These are phyloP conservation scores for Cryptococcus sp. DNA, from an alignment of 1,284 basidiomycete genomes.

Conservation along the genomic window DNA sequence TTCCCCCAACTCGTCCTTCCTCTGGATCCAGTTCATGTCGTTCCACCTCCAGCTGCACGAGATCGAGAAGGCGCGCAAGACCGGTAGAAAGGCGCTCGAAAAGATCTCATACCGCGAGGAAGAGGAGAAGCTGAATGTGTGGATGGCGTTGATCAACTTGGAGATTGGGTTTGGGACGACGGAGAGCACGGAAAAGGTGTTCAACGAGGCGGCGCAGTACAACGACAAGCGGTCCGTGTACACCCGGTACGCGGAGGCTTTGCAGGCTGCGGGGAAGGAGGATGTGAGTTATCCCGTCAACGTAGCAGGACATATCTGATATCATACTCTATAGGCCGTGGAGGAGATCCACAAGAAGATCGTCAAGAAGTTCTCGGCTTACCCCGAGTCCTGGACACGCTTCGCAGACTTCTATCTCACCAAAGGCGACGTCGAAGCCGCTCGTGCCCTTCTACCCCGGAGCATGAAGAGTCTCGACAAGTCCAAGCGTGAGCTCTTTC, in stretches of 20 bases:
- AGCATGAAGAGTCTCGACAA: slow-evolving; percentile 91
- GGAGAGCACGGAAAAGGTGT: slow-evolving; percentile 69
- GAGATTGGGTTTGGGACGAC: slow-evolving; percentile 92
- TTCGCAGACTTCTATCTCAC: slow-evolving; percentile 75
- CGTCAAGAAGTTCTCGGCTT: slow-evolving; percentile 87
- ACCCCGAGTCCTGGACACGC: slow-evolving; percentile 86
- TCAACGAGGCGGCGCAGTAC: slow-evolving; percentile 83
- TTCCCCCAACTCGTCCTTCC: slow-evolving; percentile 95
- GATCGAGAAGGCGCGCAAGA: slow-evolving; percentile 85
- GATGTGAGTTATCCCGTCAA: slow-evolving; percentile 56
- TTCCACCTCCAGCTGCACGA: slow-evolving; percentile 95
- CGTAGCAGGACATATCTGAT: background rate
- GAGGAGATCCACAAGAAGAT: slow-evolving; percentile 81
- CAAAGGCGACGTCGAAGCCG: slow-evolving; percentile 68
- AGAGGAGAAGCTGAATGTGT: slow-evolving; percentile 93
- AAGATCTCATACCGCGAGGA: slow-evolving; percentile 96
- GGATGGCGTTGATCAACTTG: slow-evolving; percentile 93
- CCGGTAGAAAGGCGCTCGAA: slow-evolving; percentile 77
- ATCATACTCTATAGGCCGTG: slow-evolving; percentile 59
- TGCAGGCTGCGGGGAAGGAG: slow-evolving; percentile 75
- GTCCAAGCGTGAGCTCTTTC: slow-evolving; percentile 82
- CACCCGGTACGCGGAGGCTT: slow-evolving; percentile 76
- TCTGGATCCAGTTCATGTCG: slow-evolving; percentile 99
- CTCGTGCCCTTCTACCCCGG: slow-evolving; percentile 81
- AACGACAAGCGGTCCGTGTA: slow-evolving; percentile 92